Base-by-base conservation (phyloP, 2,329 filamentous ascomycete genomes). In the Fusarium anthophilum region DNA sequence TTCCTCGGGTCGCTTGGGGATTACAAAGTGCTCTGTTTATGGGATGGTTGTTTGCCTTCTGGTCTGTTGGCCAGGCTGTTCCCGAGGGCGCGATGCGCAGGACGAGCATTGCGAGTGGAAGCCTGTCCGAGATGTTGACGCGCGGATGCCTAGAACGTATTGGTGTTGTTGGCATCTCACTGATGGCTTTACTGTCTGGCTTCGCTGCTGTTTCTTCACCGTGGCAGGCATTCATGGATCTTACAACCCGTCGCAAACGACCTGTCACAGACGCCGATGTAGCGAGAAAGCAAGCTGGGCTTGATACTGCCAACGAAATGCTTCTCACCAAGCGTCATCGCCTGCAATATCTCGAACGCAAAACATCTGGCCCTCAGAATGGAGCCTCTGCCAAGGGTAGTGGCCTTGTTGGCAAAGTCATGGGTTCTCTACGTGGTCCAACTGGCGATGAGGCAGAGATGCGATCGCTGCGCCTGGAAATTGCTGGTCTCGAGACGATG, bases 181-280 rank as follows among this genome's bases (percentile, higher is more conserved):
- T 96, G 60, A 97, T 97, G 94, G 94, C 94, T 22, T 87, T 95
- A 20, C 85, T 97, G n/a, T 94, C 94, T 12, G 94, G 94, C 1
- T 97, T 97, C 78, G 94, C 94, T 11, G 94, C 94, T n/a, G 93
- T 97, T 39, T 95, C 93, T 30, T 92, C 93, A 3, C 91, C 95
- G 4, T 97, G 94, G 94, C 93, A 97, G 79, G 94, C 90, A 2
- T 94, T 97, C 82, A 89, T 91, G 30, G 90, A 91, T 37, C 89
- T 88, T 44, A 85, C 89, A 51, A 79, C 83, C 15, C 81, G 83
- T 38, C 81, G 81, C 54, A 85, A 84, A 57, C 87, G 88, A 37
- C 89, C 89, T 8, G 89, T 95, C 24, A 91, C 92, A 0, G 94
- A 97, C 57, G 87, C 90, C 15, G 93, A 96, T 74, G 88, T 97